These are phyloP conservation scores for Pontederia crassipes DNA, from an alignment of 176 grass and related monocot species.

Conservation along the genomic window DNA sequence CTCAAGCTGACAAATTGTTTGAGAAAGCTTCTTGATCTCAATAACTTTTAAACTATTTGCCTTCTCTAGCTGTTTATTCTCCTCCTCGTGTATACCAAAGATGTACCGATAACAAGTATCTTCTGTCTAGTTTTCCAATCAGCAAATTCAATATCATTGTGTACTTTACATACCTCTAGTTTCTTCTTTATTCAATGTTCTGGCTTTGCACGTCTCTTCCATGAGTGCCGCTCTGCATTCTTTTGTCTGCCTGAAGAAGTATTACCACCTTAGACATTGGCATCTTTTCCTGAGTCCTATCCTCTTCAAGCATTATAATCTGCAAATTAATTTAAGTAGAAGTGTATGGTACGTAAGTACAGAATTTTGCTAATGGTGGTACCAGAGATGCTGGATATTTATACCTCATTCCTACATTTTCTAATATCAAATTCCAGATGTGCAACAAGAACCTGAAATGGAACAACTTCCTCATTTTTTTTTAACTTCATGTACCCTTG, in stretches of 20 bases:
- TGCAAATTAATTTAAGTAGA: constrained; percentile 12
- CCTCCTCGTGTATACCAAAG: constrained; percentile 34
- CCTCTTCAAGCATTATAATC: constrained; percentile 78
- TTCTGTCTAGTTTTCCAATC: neutral
- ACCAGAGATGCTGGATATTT: neutral
- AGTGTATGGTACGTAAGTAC: neutral
- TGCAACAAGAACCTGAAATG: constrained; percentile 62
- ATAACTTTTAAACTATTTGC: constrained; percentile 53
- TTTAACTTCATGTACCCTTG: constrained; percentile 57
- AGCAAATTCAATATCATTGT: neutral
- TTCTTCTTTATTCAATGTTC: constrained; percentile 62
- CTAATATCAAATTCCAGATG: constrained; percentile 86
- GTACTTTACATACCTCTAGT: constrained; percentile 85
- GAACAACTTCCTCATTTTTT: constrained; percentile 65
- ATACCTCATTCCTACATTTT: constrained; percentile 63
- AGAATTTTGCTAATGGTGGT: neutral
- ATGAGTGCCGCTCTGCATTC: constrained; percentile 56
- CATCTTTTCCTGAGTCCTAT: constrained; percentile 66
- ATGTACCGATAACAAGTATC: neutral
- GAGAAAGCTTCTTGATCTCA: constrained; percentile 74
- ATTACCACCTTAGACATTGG: constrained; percentile 69
- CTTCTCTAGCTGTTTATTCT: constrained; percentile 83
- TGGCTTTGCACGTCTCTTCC: constrained; percentile 83
- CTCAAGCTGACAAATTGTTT: constrained; percentile 63
- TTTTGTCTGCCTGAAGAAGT: constrained; percentile 74